Percentiles rank a stretch among this genome's conserved stretches.
Conservation (phyloP, 1,139 yeast genomes). For the Hanseniaspora uvarum region DNA sequence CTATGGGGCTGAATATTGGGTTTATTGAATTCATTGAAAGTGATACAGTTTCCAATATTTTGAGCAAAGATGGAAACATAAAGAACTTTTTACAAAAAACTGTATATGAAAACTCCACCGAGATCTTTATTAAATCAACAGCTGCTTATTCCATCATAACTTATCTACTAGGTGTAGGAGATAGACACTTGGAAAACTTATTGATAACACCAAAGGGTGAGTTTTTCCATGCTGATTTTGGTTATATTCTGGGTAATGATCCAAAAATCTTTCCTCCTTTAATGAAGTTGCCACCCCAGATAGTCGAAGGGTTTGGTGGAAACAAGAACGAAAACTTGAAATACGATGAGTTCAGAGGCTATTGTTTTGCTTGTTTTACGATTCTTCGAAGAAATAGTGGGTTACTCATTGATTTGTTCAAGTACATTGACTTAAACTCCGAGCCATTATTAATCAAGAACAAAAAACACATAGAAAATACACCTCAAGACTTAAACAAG, state of each 20-base stretch:
- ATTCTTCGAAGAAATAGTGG: constrained; percentile 83
- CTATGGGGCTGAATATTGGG: constrained; percentile 86
- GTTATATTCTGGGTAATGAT: constrained; percentile 89
- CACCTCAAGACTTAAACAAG: not conserved
- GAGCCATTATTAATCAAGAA: constrained; percentile 81
- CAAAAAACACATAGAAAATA: not conserved
- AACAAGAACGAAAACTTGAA: constrained; percentile 55
- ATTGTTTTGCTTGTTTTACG: constrained; percentile 89
- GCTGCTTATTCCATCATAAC: constrained; percentile 98
- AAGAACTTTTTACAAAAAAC: constrained; percentile 60
- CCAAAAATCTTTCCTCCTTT: constrained; percentile 98
- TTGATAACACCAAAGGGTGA: constrained; percentile 65
- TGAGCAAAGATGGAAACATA: constrained; percentile 65
- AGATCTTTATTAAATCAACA: constrained; percentile 85
- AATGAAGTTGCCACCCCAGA: constrained; percentile 94
- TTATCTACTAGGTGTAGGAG: constrained; percentile 90
- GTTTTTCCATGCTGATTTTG: constrained; percentile 95
- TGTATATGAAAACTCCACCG: constrained; percentile 44
- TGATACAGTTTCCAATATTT: constrained; percentile 73
- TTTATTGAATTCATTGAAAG: constrained; percentile 88
- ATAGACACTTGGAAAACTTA: constrained; percentile 86
- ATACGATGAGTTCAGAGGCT: constrained; percentile 74
- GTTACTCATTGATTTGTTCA: constrained; percentile 78
- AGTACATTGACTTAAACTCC: constrained; percentile 77
- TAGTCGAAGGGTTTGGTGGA: constrained; percentile 97